Conservation (phyloP, 371 early-diverging fungal genomes). For the Vairimorpha apis region DNA sequence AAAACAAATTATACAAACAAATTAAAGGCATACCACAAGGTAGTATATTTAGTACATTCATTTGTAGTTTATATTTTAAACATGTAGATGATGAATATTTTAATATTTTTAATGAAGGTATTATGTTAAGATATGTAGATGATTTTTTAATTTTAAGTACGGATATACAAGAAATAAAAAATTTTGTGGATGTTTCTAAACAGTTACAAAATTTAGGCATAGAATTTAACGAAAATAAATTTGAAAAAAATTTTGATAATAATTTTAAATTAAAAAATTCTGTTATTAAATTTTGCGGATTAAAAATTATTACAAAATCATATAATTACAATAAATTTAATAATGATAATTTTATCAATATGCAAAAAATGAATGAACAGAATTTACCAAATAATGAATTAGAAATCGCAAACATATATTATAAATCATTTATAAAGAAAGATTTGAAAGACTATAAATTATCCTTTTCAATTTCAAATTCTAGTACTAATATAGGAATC, state of each 20-base stretch:
- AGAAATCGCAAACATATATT: too few relatives aligned
- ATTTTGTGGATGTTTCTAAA: slow-evolving; percentile 27
- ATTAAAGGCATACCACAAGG: slow-evolving; percentile 58
- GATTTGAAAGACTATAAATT: slow-evolving; percentile 15
- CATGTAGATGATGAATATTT: slow-evolving; percentile 47
- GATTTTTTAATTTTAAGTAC: slow-evolving; percentile 50
- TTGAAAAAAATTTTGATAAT: slow-evolving; percentile 44
- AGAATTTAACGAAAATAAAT: slow-evolving; percentile 46
- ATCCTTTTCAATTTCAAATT: slow-evolving; percentile 13
- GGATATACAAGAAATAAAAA: slow-evolving; percentile 34
- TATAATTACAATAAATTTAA: not conserved
- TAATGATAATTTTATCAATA: too few relatives aligned
- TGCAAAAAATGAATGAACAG: too few relatives aligned
- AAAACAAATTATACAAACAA: slow-evolving; percentile 36
- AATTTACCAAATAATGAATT: too few relatives aligned
- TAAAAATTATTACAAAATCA: slow-evolving; percentile 32
- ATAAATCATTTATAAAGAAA: slow-evolving; percentile 26
- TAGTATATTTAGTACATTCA: slow-evolving; percentile 40
- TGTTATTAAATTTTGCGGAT: slow-evolving; percentile 44
- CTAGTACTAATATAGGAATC: slow-evolving; percentile 18
- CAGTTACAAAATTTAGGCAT: slow-evolving; percentile 24
- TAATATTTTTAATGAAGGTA: slow-evolving; percentile 45
- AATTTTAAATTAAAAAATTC: slow-evolving; percentile 1
- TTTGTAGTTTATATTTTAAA: slow-evolving; percentile 47
- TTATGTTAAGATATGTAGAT: slow-evolving; percentile 51